Percentiles rank a stretch among this genome's conserved stretches.
These are phyloP conservation scores for Cordyceps javanica DNA, from an alignment of 2,329 filamentous ascomycete genomes.

Conservation along the genomic window DNA sequence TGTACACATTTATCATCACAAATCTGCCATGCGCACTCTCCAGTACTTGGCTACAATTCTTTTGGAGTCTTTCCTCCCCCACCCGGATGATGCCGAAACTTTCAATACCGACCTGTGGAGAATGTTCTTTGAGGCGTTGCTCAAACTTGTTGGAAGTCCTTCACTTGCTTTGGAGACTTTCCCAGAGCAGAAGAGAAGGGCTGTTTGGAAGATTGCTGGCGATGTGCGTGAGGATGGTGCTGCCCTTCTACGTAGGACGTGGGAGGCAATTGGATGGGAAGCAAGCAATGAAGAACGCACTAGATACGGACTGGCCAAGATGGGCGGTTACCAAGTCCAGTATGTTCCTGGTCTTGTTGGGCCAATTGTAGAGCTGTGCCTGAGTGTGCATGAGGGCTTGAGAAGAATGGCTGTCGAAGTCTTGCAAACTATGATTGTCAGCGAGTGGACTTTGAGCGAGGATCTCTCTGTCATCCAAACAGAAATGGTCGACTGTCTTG, in stretches of 20 bases:
- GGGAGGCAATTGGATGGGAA: constrained; percentile 97
- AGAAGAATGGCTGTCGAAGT: constrained; percentile 88
- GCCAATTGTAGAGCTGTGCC: constrained; percentile 85
- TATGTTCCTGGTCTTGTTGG: constrained; percentile 90
- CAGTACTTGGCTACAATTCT: constrained; percentile 77
- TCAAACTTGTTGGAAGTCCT: constrained; percentile 84
- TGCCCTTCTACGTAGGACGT: constrained; percentile 74
- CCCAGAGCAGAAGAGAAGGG: constrained; percentile 89
- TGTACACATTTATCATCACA: constrained; percentile 87
- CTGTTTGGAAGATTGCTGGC: constrained; percentile 98
- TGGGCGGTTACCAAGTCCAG: constrained; percentile 97
- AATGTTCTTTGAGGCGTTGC: constrained; percentile 79
- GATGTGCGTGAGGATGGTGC: constrained; percentile 91
- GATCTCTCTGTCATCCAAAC: constrained; percentile 88
- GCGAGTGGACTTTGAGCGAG: constrained; percentile 94
- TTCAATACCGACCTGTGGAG: constrained; percentile 96
- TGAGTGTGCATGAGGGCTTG: constrained; percentile 90
- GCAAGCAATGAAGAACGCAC: constrained; percentile 71
- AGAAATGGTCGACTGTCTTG: constrained; percentile 92
- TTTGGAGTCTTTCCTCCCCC: constrained; percentile 75
- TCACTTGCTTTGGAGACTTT: constrained; percentile 90
- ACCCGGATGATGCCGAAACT: constrained; percentile 82
- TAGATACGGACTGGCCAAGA: constrained; percentile 71
- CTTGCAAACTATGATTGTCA: constrained; percentile 95
- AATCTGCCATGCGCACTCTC: constrained; percentile 78